A percentile compares a stretch with the other conserved stretches of the same genome.
Evolutionary conservation across 345 rosid species (phyloP).

Genomic region (Moricandia moricandioides): DNA sequence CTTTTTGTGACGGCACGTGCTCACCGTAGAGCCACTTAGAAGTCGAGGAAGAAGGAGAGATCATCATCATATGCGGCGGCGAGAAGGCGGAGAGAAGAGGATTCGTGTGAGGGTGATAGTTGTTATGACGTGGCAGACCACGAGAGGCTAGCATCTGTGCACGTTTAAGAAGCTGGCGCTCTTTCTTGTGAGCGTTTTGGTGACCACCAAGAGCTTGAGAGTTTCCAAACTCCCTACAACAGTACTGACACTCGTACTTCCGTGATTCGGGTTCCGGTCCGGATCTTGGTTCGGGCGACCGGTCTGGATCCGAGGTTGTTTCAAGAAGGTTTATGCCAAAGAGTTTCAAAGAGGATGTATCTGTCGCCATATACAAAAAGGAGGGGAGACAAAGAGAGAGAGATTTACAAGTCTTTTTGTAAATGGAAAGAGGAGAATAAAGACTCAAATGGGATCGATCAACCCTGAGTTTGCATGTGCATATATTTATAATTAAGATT

Average conservation of each 20-base stretch:
- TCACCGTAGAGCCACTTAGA: conserved; percentile 32
- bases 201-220: conserved; percentile 83
- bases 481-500: conserved; percentile 32
- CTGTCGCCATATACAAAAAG: conserved; percentile 18
- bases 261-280: conserved; percentile 42
- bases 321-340: conserved; percentile 62
- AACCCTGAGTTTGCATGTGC: conserved; percentile 30
- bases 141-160: conserved; percentile 67
- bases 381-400: conserved; percentile 2
- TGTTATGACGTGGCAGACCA: conserved; percentile 29
- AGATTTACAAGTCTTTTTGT: conserved; percentile 12
- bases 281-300: conserved; percentile 21
- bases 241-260: conserved; percentile 83
- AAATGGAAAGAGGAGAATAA: conserved; percentile 28
- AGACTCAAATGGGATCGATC: conserved; percentile 40
- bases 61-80: conserved; percentile 41
- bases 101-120: conserved; percentile 15
- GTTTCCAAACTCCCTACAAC: conserved; percentile 71
- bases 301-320: conserved; percentile 15
- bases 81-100: conserved; percentile 59
- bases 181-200: conserved; percentile 86
- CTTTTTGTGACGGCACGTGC: conserved; percentile 32
- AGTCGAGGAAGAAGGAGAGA: conserved; percentile 22
- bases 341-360: conserved; percentile 49
- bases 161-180: conserved; percentile 70